phyloP scores from a whole-genome alignment of 1,284 basidiomycete species.

The Cutaneotrichosporon dermatis region DNA sequence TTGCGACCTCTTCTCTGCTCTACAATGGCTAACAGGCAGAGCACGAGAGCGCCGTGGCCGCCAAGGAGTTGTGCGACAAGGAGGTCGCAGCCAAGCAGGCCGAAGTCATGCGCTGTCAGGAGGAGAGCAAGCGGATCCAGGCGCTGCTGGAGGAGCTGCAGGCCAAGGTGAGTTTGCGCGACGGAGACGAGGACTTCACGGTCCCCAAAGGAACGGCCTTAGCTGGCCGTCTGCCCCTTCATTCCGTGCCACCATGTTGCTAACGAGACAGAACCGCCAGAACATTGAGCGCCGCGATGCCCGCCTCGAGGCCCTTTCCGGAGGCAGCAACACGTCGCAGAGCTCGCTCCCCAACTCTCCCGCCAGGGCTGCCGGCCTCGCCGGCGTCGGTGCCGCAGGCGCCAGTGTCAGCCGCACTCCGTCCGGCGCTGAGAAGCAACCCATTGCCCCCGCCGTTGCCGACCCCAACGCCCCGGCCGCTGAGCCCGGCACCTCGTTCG shows the following conservation, averaged over 20 bases:
- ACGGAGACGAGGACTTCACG: too few relatives aligned
- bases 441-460: neutral
- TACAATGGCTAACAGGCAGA: slow-evolving; percentile 16
- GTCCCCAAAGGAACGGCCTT: too few relatives aligned
- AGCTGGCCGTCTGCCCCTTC: neutral
- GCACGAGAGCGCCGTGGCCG: slow-evolving; percentile 28
- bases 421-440: neutral
- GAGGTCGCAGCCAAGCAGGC: slow-evolving; percentile 22
- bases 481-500: too few relatives aligned
- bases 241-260: neutral
- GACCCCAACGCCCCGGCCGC: neutral
- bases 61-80: slow-evolving; percentile 24
- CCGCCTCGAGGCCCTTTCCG: slow-evolving; percentile 18
- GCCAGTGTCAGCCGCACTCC: slow-evolving; percentile 1
- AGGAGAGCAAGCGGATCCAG: slow-evolving; percentile 30
- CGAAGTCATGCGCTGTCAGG: slow-evolving; percentile 25
- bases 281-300: slow-evolving; percentile 1
- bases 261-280: neutral
- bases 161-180: slow-evolving; percentile 18
- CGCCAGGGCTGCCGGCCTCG: neutral
- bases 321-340: slow-evolving; percentile 2
- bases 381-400: slow-evolving; percentile 3
- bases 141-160: slow-evolving; percentile 25
- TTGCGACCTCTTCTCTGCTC: too few relatives aligned
- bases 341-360: neutral